Evolutionary conservation across 345 rosid genomes (phyloP), one percentile per base, ranked within the genome.

Genomic region (Melaleuca alternifolia): DNA sequence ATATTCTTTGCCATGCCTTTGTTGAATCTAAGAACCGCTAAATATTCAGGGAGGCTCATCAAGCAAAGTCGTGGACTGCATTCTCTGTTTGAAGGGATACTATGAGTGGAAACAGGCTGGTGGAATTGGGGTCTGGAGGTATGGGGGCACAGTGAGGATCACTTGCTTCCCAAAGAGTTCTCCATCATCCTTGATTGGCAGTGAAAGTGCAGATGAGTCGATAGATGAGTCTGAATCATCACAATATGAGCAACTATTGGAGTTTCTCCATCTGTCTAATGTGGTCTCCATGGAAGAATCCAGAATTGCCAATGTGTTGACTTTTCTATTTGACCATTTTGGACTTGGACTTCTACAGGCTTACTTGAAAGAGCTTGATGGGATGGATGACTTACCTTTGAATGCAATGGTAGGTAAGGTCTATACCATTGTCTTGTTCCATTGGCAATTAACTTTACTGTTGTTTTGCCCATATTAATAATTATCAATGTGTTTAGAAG

Each of bases 351-450:
- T 97, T 85, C 92, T 97, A 24, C 93, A 94, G 82, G 96, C 94
- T 89, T 97, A 94, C 91, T 94, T 97, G 44, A 93, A 89, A 87
- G 99, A 95, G 87, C 87, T 81, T 59, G 92, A 92, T 86, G 97
- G 93, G 84, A 89, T 92, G 62, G 95, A 90, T 50, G 96, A 92
- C 62, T 81, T 94, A 56, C 97, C 99, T 92, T 90, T 96, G 92
- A 97, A 96, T 97, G 94, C 95, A 93, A 94, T 91, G 99, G 99
- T 97, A 93, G 95, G 98, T 95, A 93, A 92, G 96, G 89, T 62
- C 85, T 84, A 53, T 88, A 88, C 82, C 83, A 50, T 85, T 85
- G 53, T 84, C 21, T 79, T 84, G 56, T 54, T 57, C 33, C 21
- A 11, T 41, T 59, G 81, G 26, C 46, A 54, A 53, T 82, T 82